Conservation (phyloP, 495 filamentous ascomycete genomes). For the Xylaria acuta region DNA sequence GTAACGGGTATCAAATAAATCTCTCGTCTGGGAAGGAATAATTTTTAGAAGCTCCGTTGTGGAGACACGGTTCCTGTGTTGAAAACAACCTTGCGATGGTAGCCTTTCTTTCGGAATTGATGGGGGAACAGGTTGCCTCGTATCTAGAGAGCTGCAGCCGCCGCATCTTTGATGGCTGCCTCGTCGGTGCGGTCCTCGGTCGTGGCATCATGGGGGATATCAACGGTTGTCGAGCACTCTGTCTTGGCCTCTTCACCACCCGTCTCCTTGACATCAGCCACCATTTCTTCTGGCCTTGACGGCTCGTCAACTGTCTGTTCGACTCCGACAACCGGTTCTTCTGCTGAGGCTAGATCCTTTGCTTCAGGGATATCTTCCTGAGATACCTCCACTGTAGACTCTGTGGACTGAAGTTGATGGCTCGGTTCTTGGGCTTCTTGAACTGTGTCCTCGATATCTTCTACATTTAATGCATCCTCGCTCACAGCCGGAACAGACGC, state of each 20-base stretch:
- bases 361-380: constrained; percentile 4
- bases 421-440: constrained; percentile 28
- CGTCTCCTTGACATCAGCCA: not conserved
- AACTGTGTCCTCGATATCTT: constrained; percentile 35
- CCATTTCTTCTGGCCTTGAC: not conserved
- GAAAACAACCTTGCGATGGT: constrained; percentile 14
- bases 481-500: constrained; percentile 22
- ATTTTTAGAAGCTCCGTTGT: constrained; percentile 4
- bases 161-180: constrained; percentile 1
- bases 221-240: not conserved
- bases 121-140: not conserved
- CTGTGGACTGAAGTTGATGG: constrained; percentile 6
- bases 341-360: not conserved
- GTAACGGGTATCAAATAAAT: constrained; percentile 25
- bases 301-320: not conserved
- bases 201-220: not conserved
- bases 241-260: constrained; percentile 6
- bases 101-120: constrained; percentile 14
- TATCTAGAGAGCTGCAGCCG: constrained; percentile 22
- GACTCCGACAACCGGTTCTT: not conserved
- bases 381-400: not conserved
- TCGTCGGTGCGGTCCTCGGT: not conserved
- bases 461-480: constrained; percentile 31
- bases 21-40: constrained; percentile 8
- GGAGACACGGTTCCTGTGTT: not conserved